Conservation (phyloP, 177 flowering plant genomes). For the Tripterygium wilfordii region DNA sequence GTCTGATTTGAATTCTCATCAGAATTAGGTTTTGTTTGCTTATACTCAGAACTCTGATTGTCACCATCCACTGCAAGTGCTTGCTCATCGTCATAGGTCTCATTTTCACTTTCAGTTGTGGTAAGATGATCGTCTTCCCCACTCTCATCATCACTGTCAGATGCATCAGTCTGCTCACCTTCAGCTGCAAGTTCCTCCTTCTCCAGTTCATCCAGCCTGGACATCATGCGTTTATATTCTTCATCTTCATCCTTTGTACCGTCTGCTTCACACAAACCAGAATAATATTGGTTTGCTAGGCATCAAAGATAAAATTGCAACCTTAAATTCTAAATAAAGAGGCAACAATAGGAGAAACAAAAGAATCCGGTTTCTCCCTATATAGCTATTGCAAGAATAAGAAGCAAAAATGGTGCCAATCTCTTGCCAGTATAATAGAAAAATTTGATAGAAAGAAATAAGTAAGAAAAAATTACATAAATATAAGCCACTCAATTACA, state of each 20-base stretch:
- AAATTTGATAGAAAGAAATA: too few species aligned
- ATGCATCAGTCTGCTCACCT: conserved; percentile 18
- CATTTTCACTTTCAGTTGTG: conserved; percentile 22
- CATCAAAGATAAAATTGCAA: conserved; percentile 14
- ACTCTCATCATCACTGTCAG: conserved; percentile 24
- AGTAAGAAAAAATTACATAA: too few species aligned
- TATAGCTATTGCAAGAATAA: too few species aligned
- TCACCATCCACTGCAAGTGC: conserved; percentile 15
- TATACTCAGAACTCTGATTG: conserved; percentile 22
- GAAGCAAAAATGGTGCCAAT: too few species aligned
- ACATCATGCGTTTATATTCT: conserved; percentile 58
- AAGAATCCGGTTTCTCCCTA: too few species aligned
- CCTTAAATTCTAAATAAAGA: too few species aligned
- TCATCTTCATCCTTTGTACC: conserved; percentile 38
- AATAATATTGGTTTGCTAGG: conserved; percentile 13
- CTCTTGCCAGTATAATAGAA: too few species aligned
- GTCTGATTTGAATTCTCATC: conserved; percentile 8
- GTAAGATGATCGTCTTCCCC: conserved; percentile 7
- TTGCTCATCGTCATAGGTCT: conserved; percentile 10
- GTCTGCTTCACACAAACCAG: conserved; percentile 18
- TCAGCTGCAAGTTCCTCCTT: conserved; percentile 62
- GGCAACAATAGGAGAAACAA: too few species aligned
- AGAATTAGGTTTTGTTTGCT: conserved; percentile 8
- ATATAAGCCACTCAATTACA: too few species aligned
- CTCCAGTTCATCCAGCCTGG: conserved; percentile 79